Base-by-base conservation (phyloP, 371 early-diverging fungal species). In the Syncephalastrum monosporum region DNA sequence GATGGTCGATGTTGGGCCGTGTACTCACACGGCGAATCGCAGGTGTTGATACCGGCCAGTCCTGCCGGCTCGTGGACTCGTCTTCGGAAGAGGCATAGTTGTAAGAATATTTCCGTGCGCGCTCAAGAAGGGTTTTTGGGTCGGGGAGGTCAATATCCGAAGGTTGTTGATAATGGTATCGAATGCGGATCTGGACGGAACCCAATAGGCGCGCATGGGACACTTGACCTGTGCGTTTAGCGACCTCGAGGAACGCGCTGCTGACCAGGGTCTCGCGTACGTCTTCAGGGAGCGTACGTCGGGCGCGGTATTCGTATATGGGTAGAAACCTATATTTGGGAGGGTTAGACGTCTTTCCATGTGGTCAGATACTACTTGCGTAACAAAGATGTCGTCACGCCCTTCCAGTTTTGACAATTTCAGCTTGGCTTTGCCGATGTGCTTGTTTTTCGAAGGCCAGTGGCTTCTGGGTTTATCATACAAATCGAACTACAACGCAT, bases 351-450 rank as follows among this genome's bases (percentile, higher is more conserved):
- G 5, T 27, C 19, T 4, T 15, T 42, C n/a, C 44, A 10, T 15
- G 13, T 50, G 25, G 23, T 15, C 24, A 42, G 15, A 17, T 25
- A 24, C 23, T 13, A 42, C 65, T 50, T 73, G 71, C 78, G 76
- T 74, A 41, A 74, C 59, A 68, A 79, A 79, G 0, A 79, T 65
- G 48, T 73, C 68, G 15, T 69, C 70, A 54, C 64, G 60, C 24
- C 67, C 63, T 42, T 64, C 64, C 1, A 79, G 42, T 10, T 59
- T 69, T 14, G 69, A 69, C 43, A 79, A 54, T 19, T 73, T 73
- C 23, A 79, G 52, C 55, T 75, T 79, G 0, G 76, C 74, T 55
- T 79, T 79, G 4, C 74, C 79, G 41, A 79, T 58, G 43, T 79
- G 79, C 8, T 61, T 62, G 4, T 63, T 53, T 44, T 69, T 69